Evolutionary conservation across 2,329 filamentous ascomycete species (phyloP), one percentile per base, ranked within the genome.

Genomic region (Trichophyton schoenleinii): DNA sequence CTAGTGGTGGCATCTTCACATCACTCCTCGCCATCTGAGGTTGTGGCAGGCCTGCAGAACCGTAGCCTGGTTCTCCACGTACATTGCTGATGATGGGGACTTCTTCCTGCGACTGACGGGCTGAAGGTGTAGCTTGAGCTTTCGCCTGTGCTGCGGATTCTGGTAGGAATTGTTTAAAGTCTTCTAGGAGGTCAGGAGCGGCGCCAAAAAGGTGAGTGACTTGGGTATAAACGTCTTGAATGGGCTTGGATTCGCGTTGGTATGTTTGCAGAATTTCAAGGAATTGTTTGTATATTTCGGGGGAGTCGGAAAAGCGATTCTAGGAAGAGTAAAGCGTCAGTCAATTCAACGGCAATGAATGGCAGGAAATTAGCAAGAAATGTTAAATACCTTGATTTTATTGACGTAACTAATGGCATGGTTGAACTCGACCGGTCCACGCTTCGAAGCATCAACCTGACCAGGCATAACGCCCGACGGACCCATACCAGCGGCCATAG

Each of bases 381-480:
- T 82, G 6, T 31, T 31, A 31, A 31, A 73, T 77, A 94, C 91
- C 86, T 99, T 99, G 70, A 99, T 99, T 77, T 99, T 99, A 72
- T 99, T 99, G 60, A 99, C 94, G 70, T 99, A 99, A 73, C 91
- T 97, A 65, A 99, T 99, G 0, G 94, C 94, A 75, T 99, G 94
- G 72, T 99, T 99, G 74, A 99, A 99, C 71, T 99, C 94, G 18
- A 99, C 94, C 0, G 94, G 94, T 0, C 91, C 92, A 61, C 91
- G 85, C 71, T 94, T 95, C 73, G 95, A 91, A 71, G 89, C 68
- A 59, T 79, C 80, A 59, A 74, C 75, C 61, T 78, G 75, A n/a
- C 72, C 73, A 28, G 74, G 78, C 76, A 73, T 82, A 76, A 75
- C 86, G 74, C 74, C 83, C 77, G 67, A 79, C 25, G 60, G 42